A percentile compares a stretch with the other conserved stretches of the same genome.
Conservation (phyloP, 2,329 filamentous ascomycete species). For the Boeremia exigua region DNA sequence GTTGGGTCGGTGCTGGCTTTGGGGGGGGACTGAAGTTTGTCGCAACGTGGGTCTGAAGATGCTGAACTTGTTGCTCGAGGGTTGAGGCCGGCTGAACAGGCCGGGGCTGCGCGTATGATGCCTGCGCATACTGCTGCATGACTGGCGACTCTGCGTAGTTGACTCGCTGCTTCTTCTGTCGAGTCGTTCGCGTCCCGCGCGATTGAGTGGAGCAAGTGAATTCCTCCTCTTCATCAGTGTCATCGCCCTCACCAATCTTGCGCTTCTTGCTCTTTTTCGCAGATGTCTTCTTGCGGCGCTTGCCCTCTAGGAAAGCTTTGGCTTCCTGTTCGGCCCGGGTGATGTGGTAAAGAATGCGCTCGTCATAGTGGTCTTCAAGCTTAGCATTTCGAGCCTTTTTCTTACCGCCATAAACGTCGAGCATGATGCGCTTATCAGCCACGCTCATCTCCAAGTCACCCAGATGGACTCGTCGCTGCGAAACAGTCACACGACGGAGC, state of each 20-base stretch:
- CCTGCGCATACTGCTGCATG: neutral
- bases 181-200: neutral
- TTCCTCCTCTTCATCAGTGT: conserved; percentile 4
- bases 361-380: conserved; percentile 18
- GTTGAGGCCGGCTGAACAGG: neutral
- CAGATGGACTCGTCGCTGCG: conserved; percentile 34
- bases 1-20: neutral
- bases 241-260: neutral
- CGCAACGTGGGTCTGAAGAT: neutral
- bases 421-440: conserved; percentile 26
- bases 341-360: conserved; percentile 12
- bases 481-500: conserved; percentile 27
- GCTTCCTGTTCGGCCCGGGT: conserved; percentile 6
- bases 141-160: conserved; percentile 18
- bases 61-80: neutral
- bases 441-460: conserved; percentile 40
- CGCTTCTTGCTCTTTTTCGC: conserved; percentile 3
- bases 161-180: conserved; percentile 20
- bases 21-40: neutral
- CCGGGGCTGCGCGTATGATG: neutral
- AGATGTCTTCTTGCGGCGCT: neutral
- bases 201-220: conserved; percentile 3
- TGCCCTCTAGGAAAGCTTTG: neutral
- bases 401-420: conserved; percentile 11
- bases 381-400: conserved; percentile 6